Base-by-base conservation (phyloP, 2,329 filamentous ascomycete genomes). In the Hymenoscyphus occultus region DNA sequence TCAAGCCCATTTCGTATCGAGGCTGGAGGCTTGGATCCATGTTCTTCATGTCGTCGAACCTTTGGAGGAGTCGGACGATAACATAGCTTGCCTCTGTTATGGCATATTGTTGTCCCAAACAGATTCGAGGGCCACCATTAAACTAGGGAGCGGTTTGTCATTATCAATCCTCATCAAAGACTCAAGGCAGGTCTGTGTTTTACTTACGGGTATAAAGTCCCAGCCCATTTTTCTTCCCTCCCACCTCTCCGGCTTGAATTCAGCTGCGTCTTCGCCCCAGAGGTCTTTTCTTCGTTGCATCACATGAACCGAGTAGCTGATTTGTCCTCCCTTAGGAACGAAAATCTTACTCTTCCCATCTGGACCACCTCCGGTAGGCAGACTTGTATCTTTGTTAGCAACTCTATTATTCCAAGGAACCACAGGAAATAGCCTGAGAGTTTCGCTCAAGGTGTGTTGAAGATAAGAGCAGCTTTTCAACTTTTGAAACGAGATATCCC, bases 11-110 rank as follows among this genome's bases (percentile, higher is more conserved):
- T 2, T 54, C 39, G 22, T 59, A 56, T 2, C 35, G 35, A 10
- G 62, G 56, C 28, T 45, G 28, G 19, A 48, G 32, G 2, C 7
- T 35, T 6, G 58, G 39, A 42, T 76, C 74, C 66, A 72, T 67
- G 72, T 79, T 84, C 71, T 86, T 84, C 12, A 91, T 80, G 16
- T 81, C 77, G 61, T 87, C 84, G 72, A 89, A 93, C 32, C 83
- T 81, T 79, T 93, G 90, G 73, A 92, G 85, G 69, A 93, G 73
- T 51, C 90, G 80, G 22, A 87, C 86, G 63, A 91, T 81, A 4
- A 89, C 85, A 73, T 93, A 92, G 48, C 79, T 79, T 79, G 90
- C 89, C 80, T 93, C 89, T 0, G 89, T 91, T 59, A 93, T 78
- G 13, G 90, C 90, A 74, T 92, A 93, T 76, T 93, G 89, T 81